Percentiles rank a stretch among this genome's conserved stretches.
These are phyloP conservation scores for Pleurotus salmoneostramineus DNA, from an alignment of 768 basidiomycete genomes.

Conservation along the genomic window DNA sequence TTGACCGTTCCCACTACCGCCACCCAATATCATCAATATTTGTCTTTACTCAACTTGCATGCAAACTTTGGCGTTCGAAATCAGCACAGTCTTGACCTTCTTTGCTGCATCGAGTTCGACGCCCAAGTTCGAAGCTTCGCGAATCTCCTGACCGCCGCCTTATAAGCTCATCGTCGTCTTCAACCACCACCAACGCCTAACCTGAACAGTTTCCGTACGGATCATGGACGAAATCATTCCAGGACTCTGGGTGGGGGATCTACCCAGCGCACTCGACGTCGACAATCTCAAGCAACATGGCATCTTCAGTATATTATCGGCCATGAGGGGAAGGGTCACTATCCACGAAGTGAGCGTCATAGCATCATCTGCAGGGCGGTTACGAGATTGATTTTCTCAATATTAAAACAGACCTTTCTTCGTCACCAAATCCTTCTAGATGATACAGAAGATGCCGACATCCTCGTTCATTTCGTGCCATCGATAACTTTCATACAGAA, in stretches of 20 bases:
- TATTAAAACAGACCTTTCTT: conserved; percentile 60
- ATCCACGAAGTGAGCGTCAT: conserved; percentile 53
- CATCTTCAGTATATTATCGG: conserved; percentile 74
- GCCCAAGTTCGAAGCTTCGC: neutral
- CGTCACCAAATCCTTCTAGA: conserved; percentile 77
- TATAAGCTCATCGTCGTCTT: neutral
- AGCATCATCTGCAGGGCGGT: neutral
- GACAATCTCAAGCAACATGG: conserved; percentile 59
- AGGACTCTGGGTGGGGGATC: conserved; percentile 82
- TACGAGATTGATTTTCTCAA: neutral
- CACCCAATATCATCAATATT: neutral
- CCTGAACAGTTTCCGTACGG: neutral
- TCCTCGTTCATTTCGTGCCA: conserved; percentile 73
- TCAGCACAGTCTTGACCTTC: neutral
- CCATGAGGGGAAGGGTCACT: conserved; percentile 65
- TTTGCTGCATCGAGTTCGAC: neutral
- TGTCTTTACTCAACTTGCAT: neutral
- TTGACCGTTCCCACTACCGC: neutral
- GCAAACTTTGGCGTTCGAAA: conserved; percentile 6
- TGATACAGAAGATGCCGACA: conserved; percentile 71
- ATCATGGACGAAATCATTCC: conserved; percentile 77
- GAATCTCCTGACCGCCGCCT: neutral
- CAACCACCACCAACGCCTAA: neutral
- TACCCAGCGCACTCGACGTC: conserved; percentile 64
- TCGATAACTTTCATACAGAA: conserved; percentile 81